Evolutionary conservation across 768 basidiomycete species (phyloP).

Genomic region (Favolaschia claudopus): DNA sequence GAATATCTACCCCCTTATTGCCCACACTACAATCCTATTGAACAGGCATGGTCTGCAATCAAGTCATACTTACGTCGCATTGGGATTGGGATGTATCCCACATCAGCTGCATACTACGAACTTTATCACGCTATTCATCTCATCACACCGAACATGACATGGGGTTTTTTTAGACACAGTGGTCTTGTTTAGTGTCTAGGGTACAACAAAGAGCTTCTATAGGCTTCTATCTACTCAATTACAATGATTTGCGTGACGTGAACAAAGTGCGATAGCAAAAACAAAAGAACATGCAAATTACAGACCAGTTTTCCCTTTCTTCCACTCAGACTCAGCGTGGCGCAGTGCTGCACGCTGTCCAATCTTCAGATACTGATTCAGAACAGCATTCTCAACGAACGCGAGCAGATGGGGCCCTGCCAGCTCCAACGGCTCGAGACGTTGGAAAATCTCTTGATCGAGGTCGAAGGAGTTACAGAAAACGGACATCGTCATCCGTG

Average conservation of each 20-base stretch:
- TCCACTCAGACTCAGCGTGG: not conserved
- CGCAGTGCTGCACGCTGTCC: not conserved
- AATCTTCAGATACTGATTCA: not conserved
- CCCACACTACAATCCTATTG: slow-evolving; percentile 40
- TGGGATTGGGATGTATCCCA: not conserved
- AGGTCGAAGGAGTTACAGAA: not conserved
- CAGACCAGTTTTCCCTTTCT: not conserved
- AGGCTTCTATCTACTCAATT: too few relatives aligned
- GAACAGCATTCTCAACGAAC: not conserved
- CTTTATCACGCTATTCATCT: slow-evolving; percentile 4
- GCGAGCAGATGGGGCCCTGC: slow-evolving; percentile 5
- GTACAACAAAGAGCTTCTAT: too few relatives aligned
- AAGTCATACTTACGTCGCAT: slow-evolving; percentile 26
- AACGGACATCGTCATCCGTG: not conserved
- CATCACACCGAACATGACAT: slow-evolving; percentile 10
- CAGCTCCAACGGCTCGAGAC: not conserved
- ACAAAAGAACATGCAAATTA: not conserved
- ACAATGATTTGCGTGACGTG: too few relatives aligned
- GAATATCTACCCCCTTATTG: slow-evolving; percentile 41
- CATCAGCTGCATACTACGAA: slow-evolving; percentile 2
- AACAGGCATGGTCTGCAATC: slow-evolving; percentile 36
- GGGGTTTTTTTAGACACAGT: slow-evolving; percentile 10
- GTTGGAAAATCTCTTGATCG: not conserved
- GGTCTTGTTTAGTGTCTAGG: slow-evolving; percentile 1
- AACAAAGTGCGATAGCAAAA: too few relatives aligned